phyloP scores from a whole-genome alignment of 208 protist species.

The Leishmania braziliensis region DNA sequence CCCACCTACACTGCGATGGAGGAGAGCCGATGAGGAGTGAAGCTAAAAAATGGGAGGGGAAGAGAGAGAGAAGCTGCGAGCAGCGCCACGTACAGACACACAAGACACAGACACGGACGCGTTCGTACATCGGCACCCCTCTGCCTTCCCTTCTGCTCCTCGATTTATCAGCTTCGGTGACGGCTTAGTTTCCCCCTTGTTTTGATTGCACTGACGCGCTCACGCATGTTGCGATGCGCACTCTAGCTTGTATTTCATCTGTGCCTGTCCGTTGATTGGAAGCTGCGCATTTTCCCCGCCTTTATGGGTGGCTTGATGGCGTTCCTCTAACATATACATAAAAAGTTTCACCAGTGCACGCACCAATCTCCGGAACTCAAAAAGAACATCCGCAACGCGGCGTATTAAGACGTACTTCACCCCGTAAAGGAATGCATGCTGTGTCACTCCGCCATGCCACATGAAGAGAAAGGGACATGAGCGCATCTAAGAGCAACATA shows the following conservation, averaged over 20 bases:
- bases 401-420: background rate
- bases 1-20: background rate
- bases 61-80: background rate
- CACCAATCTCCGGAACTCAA: background rate
- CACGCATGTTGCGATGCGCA: background rate
- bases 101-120: background rate
- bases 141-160: background rate
- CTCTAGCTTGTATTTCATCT: background rate
- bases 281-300: background rate
- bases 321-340: constrained; percentile 1
- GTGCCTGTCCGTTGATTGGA: background rate
- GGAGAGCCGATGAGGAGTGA: background rate
- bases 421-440: background rate
- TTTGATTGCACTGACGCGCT: background rate
- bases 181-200: background rate
- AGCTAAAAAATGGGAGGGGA: background rate
- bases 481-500: background rate
- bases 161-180: background rate
- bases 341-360: background rate
- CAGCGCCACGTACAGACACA: background rate
- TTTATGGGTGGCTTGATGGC: background rate
- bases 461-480: background rate
- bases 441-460: background rate
- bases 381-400: background rate
- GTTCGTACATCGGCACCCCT: background rate